Evolutionary conservation across 2,329 filamentous ascomycete species (phyloP), one percentile per base, ranked within the genome.

Genomic region (Pestalotiopsis sp.): DNA sequence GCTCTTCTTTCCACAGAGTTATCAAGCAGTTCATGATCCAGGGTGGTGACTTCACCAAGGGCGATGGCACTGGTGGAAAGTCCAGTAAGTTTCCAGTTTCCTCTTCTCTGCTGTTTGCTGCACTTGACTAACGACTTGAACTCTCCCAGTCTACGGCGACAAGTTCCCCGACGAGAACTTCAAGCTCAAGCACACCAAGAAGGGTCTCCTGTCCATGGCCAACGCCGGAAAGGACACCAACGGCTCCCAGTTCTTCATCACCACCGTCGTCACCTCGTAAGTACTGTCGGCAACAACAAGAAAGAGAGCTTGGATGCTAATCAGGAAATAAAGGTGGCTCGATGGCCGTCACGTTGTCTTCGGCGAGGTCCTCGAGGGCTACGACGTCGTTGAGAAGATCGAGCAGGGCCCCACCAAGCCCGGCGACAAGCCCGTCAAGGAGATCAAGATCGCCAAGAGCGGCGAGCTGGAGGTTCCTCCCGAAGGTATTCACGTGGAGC

Each of bases 11-110:
- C 90, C 93, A 97, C 88, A 93, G 93, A 81, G 92, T 96, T 79
- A 96, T 96, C 87, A 93, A 93, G 86, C 81, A 91, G 75, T 96
- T 96, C 84, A 96, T 96, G 93, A 95, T 96, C 81, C 93, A 95
- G 86, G 93, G 93, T 75, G 93, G 93, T 81, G 93, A 96, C 85
- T 95, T 96, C 83, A 95, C 93, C 81, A 91, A 89, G 74, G 90
- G 90, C 69, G 92, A 96, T 77, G 90, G 93, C 77, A 95, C 93
- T 72, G 93, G 93, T 80, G 93, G 93, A 82, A 95, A 94, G 88
- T 94, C 92, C 73, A 95, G 90, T 91, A 85, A 78, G 89, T 86
- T 69, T 57, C 17, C 11, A 63, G 60, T n/a, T 9, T n/a, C 14
- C 17, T 7, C n/a, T 11, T 27, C 49, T 4, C 49, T 14, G 17